Base-by-base conservation (phyloP, 768 basidiomycete genomes). In the Lepiota subincarnata region DNA sequence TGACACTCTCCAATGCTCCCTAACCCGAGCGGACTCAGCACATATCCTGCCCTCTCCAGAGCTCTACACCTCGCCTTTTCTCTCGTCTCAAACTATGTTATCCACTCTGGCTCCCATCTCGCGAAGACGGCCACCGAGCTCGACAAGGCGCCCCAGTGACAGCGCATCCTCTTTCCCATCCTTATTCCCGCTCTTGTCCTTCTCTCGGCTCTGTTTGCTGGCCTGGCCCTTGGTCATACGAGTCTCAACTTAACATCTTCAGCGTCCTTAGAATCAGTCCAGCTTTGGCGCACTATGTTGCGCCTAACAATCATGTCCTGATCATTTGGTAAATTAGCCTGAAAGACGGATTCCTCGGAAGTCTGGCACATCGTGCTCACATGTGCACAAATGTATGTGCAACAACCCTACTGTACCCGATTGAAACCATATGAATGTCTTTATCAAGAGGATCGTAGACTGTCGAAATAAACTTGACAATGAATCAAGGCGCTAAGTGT, bases 191-290 rank as follows among this genome's bases (percentile, higher is more conserved):
- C 92, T 31, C 84, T 93, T 61, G 92, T 94, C 48, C 65, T 92
- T 44, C 64, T 87, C 58, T 92, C 88, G 55, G 92, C 92, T 65
- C 61, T 92, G 55, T 93, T 93, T 80, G 92, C 92, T 77, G 89
- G 93, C 68, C 75, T 94, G 59, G 94, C 93, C 54, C 74, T 95
- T 42, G 92, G 92, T 31, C 94, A 92, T 68, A 93, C 94, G 88
- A 89, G 86, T 60, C 92, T 37, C 92, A 94, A 75, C 80, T 96
- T 38, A 86, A 87, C 63, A 92, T 96, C 2, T 71, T 96, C 19
- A 84, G 86, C 58, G 85, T 92, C 56, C n/a, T n/a, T n/a, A n/a
- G n/a, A n/a, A n/a, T n/a, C n/a, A n/a, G n/a, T n/a, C n/a, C n/a
- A n/a, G n/a, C n/a, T n/a, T n/a, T n/a, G n/a, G n/a, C n/a, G n/a